Evolutionary conservation across 2,329 filamentous ascomycete species (phyloP).

Genomic region (Chaetomiaceae sp.): DNA sequence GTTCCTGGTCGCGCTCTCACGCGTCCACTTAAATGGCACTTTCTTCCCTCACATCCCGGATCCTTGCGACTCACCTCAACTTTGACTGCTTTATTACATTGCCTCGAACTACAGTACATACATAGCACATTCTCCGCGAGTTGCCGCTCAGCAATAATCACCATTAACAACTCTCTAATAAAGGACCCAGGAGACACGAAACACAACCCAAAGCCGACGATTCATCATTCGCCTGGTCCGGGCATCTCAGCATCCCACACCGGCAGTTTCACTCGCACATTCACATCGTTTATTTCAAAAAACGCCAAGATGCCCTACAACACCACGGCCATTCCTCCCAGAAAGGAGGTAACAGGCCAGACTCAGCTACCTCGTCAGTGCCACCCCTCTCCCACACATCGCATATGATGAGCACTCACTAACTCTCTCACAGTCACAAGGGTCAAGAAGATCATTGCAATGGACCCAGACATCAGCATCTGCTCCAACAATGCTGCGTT

Average conservation of each 20-base stretch:
- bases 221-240: too few species aligned
- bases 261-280: too few species aligned
- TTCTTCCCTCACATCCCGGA: too few species aligned
- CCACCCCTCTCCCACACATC: background rate
- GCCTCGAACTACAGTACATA: too few species aligned
- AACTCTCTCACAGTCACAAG: conserved; percentile 63
- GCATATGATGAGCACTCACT: conserved; percentile 17
- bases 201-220: too few species aligned
- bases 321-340: conserved; percentile 73
- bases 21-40: conserved; percentile 16
- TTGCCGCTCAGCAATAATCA: too few species aligned
- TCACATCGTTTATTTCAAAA: background rate
- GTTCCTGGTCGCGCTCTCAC: conserved; percentile 16
- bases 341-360: conserved; percentile 78
- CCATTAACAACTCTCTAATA: too few species aligned
- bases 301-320: conserved; percentile 81
- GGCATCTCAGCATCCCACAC: too few species aligned
- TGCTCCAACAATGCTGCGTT: conserved; percentile 95
- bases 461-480: conserved; percentile 78
- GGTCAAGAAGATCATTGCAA: conserved; percentile 90
- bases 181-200: too few species aligned
- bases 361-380: conserved; percentile 77
- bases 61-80: too few species aligned
- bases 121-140: background rate
- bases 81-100: too few species aligned